phyloP scores from a whole-genome alignment of 2,329 filamentous ascomycete genomes.

The Diaporthe sp. region DNA sequence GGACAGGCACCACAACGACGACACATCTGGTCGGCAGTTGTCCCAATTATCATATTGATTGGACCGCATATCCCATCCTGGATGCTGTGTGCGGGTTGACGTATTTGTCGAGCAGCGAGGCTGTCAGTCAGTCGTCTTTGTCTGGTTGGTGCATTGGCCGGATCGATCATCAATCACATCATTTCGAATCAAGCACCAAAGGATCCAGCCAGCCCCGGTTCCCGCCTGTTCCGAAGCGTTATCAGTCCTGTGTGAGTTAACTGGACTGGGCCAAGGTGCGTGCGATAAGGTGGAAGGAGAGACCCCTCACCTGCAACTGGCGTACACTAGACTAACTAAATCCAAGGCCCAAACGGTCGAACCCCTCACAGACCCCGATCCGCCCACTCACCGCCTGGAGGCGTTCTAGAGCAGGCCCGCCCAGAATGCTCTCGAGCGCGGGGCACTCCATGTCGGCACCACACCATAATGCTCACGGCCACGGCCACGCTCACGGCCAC shows the following conservation, averaged over 20 bases:
- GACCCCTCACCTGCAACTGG: conserved; percentile 13
- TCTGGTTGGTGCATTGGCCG: neutral
- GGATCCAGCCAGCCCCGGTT: neutral
- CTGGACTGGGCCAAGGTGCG: neutral
- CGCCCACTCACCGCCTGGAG: conserved; percentile 15
- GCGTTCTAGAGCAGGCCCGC: conserved; percentile 1
- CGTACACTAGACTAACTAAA: neutral
- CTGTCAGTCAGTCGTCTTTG: conserved; percentile 3
- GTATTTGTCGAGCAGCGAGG: conserved; percentile 7
- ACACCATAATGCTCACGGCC: neutral
- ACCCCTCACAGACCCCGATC: neutral
- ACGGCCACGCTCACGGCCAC: neutral
- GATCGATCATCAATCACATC: conserved; percentile 14
- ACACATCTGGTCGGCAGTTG: conserved; percentile 1
- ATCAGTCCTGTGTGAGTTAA: conserved; percentile 12
- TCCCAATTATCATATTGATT: neutral
- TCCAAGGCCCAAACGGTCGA: neutral
- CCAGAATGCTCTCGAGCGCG: conserved; percentile 33
- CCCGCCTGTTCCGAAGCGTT: conserved; percentile 19
- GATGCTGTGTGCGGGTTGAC: neutral
- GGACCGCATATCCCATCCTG: neutral
- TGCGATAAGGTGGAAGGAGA: conserved; percentile 3
- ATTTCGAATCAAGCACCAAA: neutral
- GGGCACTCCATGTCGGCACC: conserved; percentile 25
- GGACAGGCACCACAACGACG: neutral